Base-by-base conservation (phyloP, 805 yeast species). In the Candida ascalaphidarum region DNA sequence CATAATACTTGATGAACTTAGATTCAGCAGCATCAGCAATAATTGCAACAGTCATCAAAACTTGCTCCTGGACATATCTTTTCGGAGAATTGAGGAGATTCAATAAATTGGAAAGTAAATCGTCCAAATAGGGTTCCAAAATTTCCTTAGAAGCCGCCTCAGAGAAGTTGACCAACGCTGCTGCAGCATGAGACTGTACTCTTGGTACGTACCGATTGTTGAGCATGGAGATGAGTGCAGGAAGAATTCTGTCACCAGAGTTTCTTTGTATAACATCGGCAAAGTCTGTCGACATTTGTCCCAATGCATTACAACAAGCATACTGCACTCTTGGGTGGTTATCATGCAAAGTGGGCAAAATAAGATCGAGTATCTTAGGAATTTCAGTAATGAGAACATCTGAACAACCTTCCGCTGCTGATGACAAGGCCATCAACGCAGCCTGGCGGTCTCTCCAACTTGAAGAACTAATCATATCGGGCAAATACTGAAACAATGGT, bases 111-210 rank as follows among this genome's bases (percentile, higher is more conserved):
- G 75, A 68, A 33, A 92, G 65, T 44, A 92, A 61, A 40, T 68
- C 74, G 52, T 92, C 98, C 47, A 92, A 66, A 46, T 81, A 88
- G n/a, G 97, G 97, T 47, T 86, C 96, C 42, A 92, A 61, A 8
- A 78, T 74, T 36, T 82, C 94, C 47, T 84, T 81, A 5, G 83
- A 61, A 2, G 97, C 95, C 38, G 81, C 85, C 56, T 92, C 98
- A 22, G 89, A 75, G 52, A 92, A 92, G 52, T 92, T 92, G 25
- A 92, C 97, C 44, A 89, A 65, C 0, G 98, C 98, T 29, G 98
- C 98, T 23, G 98, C 96, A 11, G 96, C 97, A 50, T 92, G 98
- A 1, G 96, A 84, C 60, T 89, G 97, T 14, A 92, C 98, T 47
- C 97, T 68, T 28, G 94, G 89, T 32, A 80, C 88, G 27, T 85